Base-by-base conservation (phyloP, 2,329 filamentous ascomycete genomes). In the Alternaria novae-zelandiae region DNA sequence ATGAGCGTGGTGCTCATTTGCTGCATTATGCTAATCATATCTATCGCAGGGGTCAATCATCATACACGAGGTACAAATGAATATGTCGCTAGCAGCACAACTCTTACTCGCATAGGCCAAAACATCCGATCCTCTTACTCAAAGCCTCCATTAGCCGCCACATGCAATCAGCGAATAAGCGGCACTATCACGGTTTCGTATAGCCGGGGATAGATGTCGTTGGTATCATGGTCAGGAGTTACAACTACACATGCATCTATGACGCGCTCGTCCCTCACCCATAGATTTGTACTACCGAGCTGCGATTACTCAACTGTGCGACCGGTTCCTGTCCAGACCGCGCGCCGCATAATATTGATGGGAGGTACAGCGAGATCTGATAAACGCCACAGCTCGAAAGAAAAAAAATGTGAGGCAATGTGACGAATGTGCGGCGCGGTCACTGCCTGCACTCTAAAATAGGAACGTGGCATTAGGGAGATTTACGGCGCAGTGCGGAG, bases 1-100 rank as follows among this genome's bases (percentile, higher is more conserved):
- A 63, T 63, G 57, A 30, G 50, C 54, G 20, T 41, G 63, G 58
- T 53, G 59, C 68, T 70, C 66, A 67, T 65, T 65, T 64, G 65
- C 65, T 68, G 50, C 30, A 56, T 73, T 72, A 71, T 74, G 67
- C 67, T 63, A 70, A 70, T 67, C 65, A 66, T 36, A 64, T 57
- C 53, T 61, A 56, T 57, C 30, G 57, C 28, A 32, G 32, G 47
- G 54, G 15, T 30, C 12, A 20, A 12, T 17, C 46, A 53, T 54
- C 61, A 41, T 53, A 46, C 54, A 57, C 58, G 58, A 41, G 49
- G 59, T 65, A 65, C 63, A 65, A 60, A 61, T 61, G 56, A 59
- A 57, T 49, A 46, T 58, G 64, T 64, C 63, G 63, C 59, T 71
- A 61, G 61, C 70, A 57, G 54, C 59, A 63, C 36, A 53, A 59